A percentile compares a stretch with the other conserved stretches of the same genome.
Conservation (phyloP, 805 yeast genomes). For the Candida silvatica region DNA sequence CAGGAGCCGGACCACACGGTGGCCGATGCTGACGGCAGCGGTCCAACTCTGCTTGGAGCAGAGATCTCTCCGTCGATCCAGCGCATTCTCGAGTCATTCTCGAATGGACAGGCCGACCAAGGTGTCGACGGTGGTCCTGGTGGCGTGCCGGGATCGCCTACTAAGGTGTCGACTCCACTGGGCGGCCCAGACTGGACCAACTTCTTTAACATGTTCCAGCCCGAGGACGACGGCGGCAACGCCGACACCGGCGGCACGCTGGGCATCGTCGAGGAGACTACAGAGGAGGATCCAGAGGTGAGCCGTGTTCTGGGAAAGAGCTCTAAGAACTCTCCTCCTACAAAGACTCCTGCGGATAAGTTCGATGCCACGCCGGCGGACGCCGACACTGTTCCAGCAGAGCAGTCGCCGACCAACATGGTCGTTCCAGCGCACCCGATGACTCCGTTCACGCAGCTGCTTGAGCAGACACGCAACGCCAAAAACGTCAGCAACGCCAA, state of each 20-base stretch:
- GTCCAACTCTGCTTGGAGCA: slow-evolving; percentile 12
- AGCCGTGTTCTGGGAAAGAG: slow-evolving; percentile 11
- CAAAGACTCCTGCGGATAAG: slow-evolving; percentile 22
- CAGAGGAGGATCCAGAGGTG: slow-evolving; percentile 18
- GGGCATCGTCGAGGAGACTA: neutral
- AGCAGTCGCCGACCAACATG: slow-evolving; percentile 7
- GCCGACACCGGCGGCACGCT: slow-evolving; percentile 3
- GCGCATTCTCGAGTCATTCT: slow-evolving; percentile 24
- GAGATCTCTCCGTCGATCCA: slow-evolving; percentile 27
- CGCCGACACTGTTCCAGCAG: slow-evolving; percentile 21
- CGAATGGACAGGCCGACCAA: slow-evolving; percentile 11
- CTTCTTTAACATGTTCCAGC: slow-evolving; percentile 19
- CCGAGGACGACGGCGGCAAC: slow-evolving; percentile 16
- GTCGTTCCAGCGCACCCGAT: neutral
- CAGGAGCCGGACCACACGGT: slow-evolving; percentile 7
- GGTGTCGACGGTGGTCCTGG: neutral
- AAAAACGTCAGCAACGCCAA: too few relatives aligned
- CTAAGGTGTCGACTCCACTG: slow-evolving; percentile 14
- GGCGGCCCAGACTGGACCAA: slow-evolving; percentile 19
- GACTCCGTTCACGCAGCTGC: neutral
- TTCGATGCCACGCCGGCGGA: slow-evolving; percentile 16
- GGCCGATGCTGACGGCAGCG: slow-evolving; percentile 1
- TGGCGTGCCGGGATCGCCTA: slow-evolving; percentile 19
- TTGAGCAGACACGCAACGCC: too few relatives aligned
- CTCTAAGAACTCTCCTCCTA: slow-evolving; percentile 7